A percentile compares a stretch with the other conserved stretches of the same genome.
phyloP scores from a whole-genome alignment of 2,329 filamentous ascomycete species.

The Phialophora expanda region DNA sequence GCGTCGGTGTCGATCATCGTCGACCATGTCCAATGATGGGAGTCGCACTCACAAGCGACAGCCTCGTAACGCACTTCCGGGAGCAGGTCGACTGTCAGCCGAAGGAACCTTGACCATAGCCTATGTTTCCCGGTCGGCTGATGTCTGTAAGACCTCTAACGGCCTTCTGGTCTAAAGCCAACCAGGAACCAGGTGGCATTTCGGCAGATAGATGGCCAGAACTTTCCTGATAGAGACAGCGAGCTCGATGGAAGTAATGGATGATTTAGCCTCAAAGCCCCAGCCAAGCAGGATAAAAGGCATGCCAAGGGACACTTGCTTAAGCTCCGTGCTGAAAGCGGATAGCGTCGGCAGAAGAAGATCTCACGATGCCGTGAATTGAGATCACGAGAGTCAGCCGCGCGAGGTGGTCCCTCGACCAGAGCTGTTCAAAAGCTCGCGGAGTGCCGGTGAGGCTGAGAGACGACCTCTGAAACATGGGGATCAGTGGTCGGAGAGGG shows the following conservation, averaged over 20 bases:
- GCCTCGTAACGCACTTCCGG: constrained; percentile 5
- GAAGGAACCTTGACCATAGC: constrained; percentile 4
- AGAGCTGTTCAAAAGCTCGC: not conserved
- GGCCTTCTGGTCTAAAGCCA: not conserved
- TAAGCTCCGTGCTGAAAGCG: constrained; percentile 17
- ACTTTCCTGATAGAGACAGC: constrained; percentile 2
- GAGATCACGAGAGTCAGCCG: not conserved
- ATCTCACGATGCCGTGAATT: constrained; percentile 15
- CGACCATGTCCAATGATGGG: not conserved
- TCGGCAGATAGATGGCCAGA: not conserved
- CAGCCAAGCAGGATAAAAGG: constrained; percentile 22
- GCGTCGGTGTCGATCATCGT: constrained; percentile 13
- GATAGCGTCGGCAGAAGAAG: constrained; percentile 14
- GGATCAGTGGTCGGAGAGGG: not conserved
- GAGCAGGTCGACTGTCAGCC: constrained; percentile 20
- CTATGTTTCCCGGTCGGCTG: constrained; percentile 11
- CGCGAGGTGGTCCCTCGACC: constrained; percentile 4
- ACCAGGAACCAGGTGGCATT: constrained; percentile 1
- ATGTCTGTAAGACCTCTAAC: not conserved
- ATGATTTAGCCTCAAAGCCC: constrained; percentile 18
- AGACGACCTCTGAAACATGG: constrained; percentile 3
- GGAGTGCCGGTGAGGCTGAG: constrained; percentile 3
- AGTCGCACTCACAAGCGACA: constrained; percentile 9
- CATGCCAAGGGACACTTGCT: constrained; percentile 9
- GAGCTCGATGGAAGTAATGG: not conserved